Percentiles rank a stretch among this genome's conserved stretches.
Evolutionary conservation across 164 flowering plant species (phyloP).

Genomic region (Nelumbo lutea): DNA sequence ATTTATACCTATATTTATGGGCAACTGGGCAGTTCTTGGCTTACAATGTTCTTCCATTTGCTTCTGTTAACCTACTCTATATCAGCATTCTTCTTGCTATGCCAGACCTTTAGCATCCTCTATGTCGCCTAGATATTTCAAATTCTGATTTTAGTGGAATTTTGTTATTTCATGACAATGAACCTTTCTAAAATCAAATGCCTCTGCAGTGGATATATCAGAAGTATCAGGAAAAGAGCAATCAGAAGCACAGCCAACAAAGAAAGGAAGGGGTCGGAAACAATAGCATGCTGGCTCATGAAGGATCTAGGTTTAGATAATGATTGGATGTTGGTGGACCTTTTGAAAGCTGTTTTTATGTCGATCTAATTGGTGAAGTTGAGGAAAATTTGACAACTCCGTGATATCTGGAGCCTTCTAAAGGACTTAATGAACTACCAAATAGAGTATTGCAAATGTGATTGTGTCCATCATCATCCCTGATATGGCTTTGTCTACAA

Average conservation of each 20-base stretch:
- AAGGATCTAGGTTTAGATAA: background rate
- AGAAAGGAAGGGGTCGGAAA: conserved; percentile 93
- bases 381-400: background rate
- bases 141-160: background rate
- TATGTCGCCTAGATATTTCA: background rate
- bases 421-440: background rate
- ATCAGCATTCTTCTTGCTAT: background rate
- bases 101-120: background rate
- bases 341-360: background rate
- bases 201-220: conserved; percentile 59
- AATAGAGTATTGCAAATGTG: background rate
- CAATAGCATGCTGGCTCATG: conserved; percentile 34
- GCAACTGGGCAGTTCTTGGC: background rate
- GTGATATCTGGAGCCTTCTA: background rate
- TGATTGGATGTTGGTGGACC: background rate
- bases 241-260: conserved; percentile 60
- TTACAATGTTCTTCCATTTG: background rate
- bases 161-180: background rate
- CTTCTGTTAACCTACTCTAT: background rate
- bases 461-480: too few species aligned
- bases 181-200: conserved; percentile 5
- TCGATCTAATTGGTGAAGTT: background rate
- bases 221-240: conserved; percentile 84
- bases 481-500: too few species aligned
- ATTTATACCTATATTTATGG: background rate